These are phyloP conservation scores for Isatis tinctoria DNA, from an alignment of 345 rosid species.

Conservation along the genomic window DNA sequence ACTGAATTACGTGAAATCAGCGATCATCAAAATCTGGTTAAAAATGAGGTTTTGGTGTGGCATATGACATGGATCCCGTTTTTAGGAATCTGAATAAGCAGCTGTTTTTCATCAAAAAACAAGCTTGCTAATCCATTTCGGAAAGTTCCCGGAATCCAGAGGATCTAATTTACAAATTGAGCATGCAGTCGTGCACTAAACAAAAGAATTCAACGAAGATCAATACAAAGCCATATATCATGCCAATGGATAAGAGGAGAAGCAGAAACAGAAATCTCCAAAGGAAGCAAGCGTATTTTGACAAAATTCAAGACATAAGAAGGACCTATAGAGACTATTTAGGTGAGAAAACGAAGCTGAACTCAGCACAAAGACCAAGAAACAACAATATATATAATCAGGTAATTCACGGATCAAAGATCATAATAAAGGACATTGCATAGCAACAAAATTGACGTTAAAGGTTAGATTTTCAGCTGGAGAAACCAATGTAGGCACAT, in stretches of 20 bases:
- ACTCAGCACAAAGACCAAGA: conserved; percentile 8
- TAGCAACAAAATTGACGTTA: not conserved
- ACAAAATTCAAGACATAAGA: not conserved
- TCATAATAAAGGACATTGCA: not conserved
- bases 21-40: not conserved
- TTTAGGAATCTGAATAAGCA: not conserved
- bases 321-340: not conserved
- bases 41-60: not conserved
- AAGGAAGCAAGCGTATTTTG: not conserved
- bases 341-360: not conserved
- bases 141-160: not conserved
- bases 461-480: not conserved
- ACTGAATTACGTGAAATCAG: not conserved
- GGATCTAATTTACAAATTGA: not conserved
- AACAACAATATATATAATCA: not conserved
- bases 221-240: not conserved
- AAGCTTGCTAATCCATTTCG: not conserved
- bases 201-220: not conserved
- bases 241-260: not conserved
- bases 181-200: not conserved
- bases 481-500: not conserved
- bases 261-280: not conserved
- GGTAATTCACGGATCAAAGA: not conserved
- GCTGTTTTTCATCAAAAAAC: not conserved
- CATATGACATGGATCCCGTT: not conserved